Base-by-base conservation (phyloP, 495 filamentous ascomycete genomes). In the Letharia lupina region DNA sequence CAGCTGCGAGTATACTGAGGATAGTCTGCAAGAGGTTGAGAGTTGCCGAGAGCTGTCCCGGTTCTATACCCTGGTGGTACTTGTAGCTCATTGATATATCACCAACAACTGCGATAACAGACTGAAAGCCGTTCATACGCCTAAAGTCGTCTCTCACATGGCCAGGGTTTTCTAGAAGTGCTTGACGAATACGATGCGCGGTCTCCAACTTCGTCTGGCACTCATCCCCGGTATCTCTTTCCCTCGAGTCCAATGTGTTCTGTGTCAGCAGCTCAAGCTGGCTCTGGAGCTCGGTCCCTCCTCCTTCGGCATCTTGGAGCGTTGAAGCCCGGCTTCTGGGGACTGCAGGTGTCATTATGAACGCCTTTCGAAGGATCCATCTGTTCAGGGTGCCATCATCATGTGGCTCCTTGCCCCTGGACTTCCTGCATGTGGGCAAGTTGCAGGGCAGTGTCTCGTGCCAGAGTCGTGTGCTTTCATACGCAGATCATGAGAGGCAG, bases 81-180 rank as follows among this genome's bases (percentile, higher is more conserved):
- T 39, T 33, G 35, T 44, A 64, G n/a, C 48, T 39, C 6, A 18
- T 28, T 23, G 58, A n/a, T 6, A 69, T 40, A 8, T 31, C 10
- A 28, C 67, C 37, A 16, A 96, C 67, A 86, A 86, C 63, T 87
- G 85, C 8, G 87, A 87, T 64, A 40, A 96, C 73, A 39, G 80
- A 79, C 66, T 93, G 83, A 73, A 97, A 97, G 68, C 94, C 94
- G 65, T 83, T 79, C 44, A 89, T 80, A 72, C 88, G 86, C 66
- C 93, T 88, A 75, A 98, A 97, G 61, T 87, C 84, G 77, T 96
- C 93, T 77, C 89, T 84, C 23, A 79, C 75, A 58, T 79, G 77
- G 31, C 72, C 72, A 57, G 77, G 74, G 64, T 73, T 76, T 39
- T 86, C 83, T 63, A 86, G 81, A 42, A 87, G 77, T 16, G 81